Percentiles rank a stretch among this genome's conserved stretches.
These are phyloP conservation scores for Colletotrichum lini DNA, from an alignment of 2,329 filamentous ascomycete species.

Conservation along the genomic window DNA sequence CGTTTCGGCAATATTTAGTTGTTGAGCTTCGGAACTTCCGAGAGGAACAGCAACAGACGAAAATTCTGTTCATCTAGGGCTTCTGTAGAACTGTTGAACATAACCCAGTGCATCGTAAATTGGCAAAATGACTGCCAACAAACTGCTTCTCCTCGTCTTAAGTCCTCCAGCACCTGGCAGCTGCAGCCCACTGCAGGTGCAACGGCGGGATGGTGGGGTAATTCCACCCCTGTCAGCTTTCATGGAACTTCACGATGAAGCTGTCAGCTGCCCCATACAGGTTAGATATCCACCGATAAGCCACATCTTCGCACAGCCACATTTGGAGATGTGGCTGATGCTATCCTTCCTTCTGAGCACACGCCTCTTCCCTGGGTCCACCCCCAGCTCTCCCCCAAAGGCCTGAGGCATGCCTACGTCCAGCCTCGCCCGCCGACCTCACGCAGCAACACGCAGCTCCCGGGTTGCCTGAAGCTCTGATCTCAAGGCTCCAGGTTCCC, in stretches of 20 bases:
- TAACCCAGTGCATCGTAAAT: not conserved
- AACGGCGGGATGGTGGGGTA: conserved; percentile 36
- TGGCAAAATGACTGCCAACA: conserved; percentile 4
- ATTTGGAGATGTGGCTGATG: conserved; percentile 3
- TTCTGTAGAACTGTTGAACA: not conserved
- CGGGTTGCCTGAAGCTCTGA: conserved; percentile 45
- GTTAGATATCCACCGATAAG: not conserved
- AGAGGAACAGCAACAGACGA: not conserved
- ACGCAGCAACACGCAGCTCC: conserved; percentile 43
- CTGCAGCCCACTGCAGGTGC: conserved; percentile 40
- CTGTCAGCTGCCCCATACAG: conserved; percentile 2
- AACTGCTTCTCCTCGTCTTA: not conserved
- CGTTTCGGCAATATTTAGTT: not conserved
- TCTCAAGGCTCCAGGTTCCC: conserved; percentile 42
- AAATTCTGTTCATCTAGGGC: not conserved
- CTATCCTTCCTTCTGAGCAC: not conserved
- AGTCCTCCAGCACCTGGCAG: conserved; percentile 31
- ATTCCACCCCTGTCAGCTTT: conserved; percentile 16
- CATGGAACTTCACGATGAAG: not conserved
- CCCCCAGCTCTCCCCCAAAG: conserved; percentile 9
- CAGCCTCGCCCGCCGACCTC: conserved; percentile 40
- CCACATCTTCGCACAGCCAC: conserved; percentile 18
- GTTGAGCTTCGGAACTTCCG: no score
- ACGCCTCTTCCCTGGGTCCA: conserved; percentile 10
- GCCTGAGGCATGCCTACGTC: conserved; percentile 39